phyloP scores from a whole-genome alignment of 495 filamentous ascomycete genomes.

The Cladorrhinum samala region DNA sequence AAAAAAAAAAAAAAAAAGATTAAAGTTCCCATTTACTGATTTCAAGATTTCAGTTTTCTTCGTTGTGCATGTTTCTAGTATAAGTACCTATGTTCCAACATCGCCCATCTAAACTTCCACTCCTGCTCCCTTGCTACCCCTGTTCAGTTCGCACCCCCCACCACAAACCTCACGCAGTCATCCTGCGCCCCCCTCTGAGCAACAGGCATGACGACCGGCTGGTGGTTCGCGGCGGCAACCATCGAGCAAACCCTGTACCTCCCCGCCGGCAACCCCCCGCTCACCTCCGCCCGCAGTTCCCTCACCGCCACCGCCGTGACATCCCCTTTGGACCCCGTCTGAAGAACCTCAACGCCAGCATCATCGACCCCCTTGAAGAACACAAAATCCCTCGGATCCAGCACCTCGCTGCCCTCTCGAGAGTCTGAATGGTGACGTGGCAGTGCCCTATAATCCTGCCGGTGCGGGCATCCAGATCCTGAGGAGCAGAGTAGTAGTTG shows the following conservation, averaged over 20 bases:
- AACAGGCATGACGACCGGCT: conserved; percentile 28
- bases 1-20: too few species aligned
- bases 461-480: conserved; percentile 36
- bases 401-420: conserved; percentile 34
- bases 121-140: too few species aligned
- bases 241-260: conserved; percentile 26
- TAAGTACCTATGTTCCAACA: too few species aligned
- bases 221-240: conserved; percentile 22
- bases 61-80: too few species aligned
- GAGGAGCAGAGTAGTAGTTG: conserved; percentile 55
- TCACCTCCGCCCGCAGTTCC: conserved; percentile 12
- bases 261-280: conserved; percentile 18
- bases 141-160: too few species aligned
- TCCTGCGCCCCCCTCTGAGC: conserved; percentile 26
- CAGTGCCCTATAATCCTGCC: conserved; percentile 50
- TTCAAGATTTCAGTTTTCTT: too few species aligned
- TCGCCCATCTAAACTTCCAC: too few species aligned
- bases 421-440: conserved; percentile 52
- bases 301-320: too few species aligned
- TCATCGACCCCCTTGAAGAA: conserved; percentile 25
- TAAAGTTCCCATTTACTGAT: too few species aligned
- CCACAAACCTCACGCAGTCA: conserved; percentile 19
- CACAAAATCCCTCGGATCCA: conserved; percentile 28
- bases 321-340: conserved; percentile 17
- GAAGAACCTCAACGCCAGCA: too few species aligned